Evolutionary conservation across 805 yeast species (phyloP), one percentile per base, ranked within the genome.

Genomic region (Candida arabinofermentans): DNA sequence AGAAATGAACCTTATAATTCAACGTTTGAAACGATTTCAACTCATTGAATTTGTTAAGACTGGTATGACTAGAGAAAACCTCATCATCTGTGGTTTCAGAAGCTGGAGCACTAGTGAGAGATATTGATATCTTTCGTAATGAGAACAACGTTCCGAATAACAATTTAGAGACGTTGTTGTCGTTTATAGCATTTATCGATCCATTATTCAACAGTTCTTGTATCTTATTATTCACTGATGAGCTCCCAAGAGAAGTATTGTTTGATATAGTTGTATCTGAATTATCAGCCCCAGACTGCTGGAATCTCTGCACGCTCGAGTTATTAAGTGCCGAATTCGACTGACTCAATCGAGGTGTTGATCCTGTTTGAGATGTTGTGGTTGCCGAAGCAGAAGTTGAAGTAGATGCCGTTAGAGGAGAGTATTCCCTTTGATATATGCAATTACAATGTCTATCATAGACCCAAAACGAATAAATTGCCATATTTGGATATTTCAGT

Each of bases 381-480:
- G 22, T 14, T 31, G 22, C 23, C 24, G n/a, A n/a, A n/a, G n/a
- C n/a, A n/a, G n/a, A n/a, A 14, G 36, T 26, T 21, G 17, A n/a
- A 24, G 23, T 27, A 2, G 41, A 24, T 16, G 42, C 29, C 4
- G 44, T 18, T n/a, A 39, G 27, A 4, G 46, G 24, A n/a, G 51
- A 41, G 33, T 83, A 90, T 59, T 86, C 95, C 40, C 95, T 70
- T 48, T 77, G 77, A 64, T 78, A 91, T 16, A 91, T 79, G 62
- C 98, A 90, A 48, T 84, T 81, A 53, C 97, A 86, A 65, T 91
- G 97, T 59, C 93, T 75, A 61, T 91, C 97, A 59, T 84, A 91
- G 41, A 91, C 77, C 86, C 89, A 86, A 58, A 90, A 84, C 9
- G 96, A 86, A 66, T 83, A 82, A 35, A 89, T 79, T 30, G 85